Base-by-base conservation (phyloP, 331 rosid species). In the Prunus yedoensis region DNA sequence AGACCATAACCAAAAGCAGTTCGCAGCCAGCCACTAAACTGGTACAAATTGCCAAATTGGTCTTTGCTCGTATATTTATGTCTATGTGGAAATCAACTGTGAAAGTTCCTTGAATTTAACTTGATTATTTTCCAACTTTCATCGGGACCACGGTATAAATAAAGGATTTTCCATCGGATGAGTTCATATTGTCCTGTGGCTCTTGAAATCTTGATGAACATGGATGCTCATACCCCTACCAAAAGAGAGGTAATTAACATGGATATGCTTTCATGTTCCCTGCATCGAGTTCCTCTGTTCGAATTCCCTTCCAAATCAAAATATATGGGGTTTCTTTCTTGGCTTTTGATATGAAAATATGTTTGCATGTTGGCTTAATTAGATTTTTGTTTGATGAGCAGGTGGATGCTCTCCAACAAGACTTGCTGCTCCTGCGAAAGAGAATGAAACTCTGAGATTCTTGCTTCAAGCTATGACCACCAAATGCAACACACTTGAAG, bases 361-460 rank as follows among this genome's bases (percentile, higher is more conserved):
- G 43, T 38, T 38, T 38, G 43, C 43, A 38, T 38, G 43, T 38
- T 38, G 43, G 43, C 43, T 7, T 38, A 38, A 38, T 38, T 38
- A 6, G 9, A 38, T 7, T 38, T 38, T 7, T 38, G 43, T 6
- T 38, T 38, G 47, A 21, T 78, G 23, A 57, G 16, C 56, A 87
- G 92, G 88, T 27, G 66, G 79, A 84, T 67, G 63, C 59, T 20
- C 78, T 77, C 32, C 43, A 71, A 65, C 74, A 38, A 18, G 89
- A 84, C 50, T 30, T 89, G 62, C 77, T 85, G 66, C 59, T 77
- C 14, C 25, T 85, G 86, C 77, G 62, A 51, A 87, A 66, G 92
- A 91, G 86, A 89, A 91, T 5, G 74, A 70, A 61, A 8, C 72
- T 61, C 71, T 87, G 41, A 84, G 83, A 80, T 25, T 91, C 76